Evolutionary conservation across 208 protist species (phyloP), one percentile per base, ranked within the genome.

Genomic region (Crithidia brevicula): DNA sequence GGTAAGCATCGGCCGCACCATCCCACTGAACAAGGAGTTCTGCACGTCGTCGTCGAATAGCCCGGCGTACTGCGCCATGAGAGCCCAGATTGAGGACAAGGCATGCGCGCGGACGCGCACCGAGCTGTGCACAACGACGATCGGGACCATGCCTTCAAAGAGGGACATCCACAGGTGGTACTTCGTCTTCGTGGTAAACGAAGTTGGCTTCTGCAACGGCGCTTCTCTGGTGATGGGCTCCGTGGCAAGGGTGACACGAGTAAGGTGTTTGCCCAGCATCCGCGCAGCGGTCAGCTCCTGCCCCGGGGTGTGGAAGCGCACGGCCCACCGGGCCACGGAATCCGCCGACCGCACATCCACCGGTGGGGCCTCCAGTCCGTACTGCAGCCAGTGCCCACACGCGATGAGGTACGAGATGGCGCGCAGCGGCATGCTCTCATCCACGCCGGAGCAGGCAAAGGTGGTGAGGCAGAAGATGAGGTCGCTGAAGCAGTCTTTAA

Each of bases 141-240:
- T 87, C 15, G 89, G 86, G 33, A 91, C 68, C 68, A 95, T 68
- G 11, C 86, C 86, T 60, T 95, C 86, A 43, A 95, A 87, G 34
- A 95, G 68, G 4, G 86, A 83, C 74, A 89, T 83, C 87, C 89
- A 95, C 62, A 95, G 63, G 71, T 91, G 82, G 57, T 93, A 92
- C 30, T 72, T 65, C 20, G 81, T 93, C 77, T 91, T 89, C 31
- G 47, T 61, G n/a, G 58, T 69, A 51, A 81, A 79, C 52, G 42
- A 64, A 20, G 31, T 67, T 15, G 89, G 86, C 54, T 89, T 88
- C 53, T 81, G 72, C 36, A 94, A 75, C n/a, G 53, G 78, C 3
- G 63, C 46, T 3, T 64, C 50, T n/a, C 49, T 46, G 20, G 75
- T 83, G 31, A 94, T 72, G 15, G 83, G 79, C 60, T 80, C 76